Conservation (phyloP, 2,329 filamentous ascomycete genomes). For the Trichothecium sympodiale region DNA sequence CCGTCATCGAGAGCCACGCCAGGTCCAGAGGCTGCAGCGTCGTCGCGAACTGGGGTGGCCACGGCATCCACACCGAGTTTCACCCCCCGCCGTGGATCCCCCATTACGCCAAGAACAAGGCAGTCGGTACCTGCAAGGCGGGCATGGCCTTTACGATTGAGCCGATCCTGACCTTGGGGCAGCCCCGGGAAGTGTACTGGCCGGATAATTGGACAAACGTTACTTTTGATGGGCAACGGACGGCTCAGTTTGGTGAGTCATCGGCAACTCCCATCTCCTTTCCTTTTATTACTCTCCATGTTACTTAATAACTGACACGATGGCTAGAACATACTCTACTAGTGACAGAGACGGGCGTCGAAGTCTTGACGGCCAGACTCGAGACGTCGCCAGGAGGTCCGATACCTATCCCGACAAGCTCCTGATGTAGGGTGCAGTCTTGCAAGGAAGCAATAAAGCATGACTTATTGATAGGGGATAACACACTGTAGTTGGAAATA, state of each 20-base stretch:
- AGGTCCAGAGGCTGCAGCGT: conserved; percentile 78
- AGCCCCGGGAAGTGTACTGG: conserved; percentile 89
- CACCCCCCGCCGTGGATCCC: conserved; percentile 90
- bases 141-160: conserved; percentile 99
- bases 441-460: too few species aligned
- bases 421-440: too few species aligned
- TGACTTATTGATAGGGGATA: too few species aligned
- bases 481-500: too few species aligned
- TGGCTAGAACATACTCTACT: conserved; percentile 64
- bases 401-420: conserved; percentile 41
- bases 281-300: not conserved
- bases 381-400: conserved; percentile 66
- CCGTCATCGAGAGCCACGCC: conserved; percentile 88
- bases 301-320: not conserved
- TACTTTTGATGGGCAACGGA: conserved; percentile 77
- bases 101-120: conserved; percentile 98
- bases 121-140: conserved; percentile 82
- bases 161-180: conserved; percentile 92
- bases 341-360: conserved; percentile 72
- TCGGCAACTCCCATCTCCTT: not conserved
- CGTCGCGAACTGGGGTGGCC: conserved; percentile 90
- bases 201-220: conserved; percentile 98
- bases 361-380: conserved; percentile 65
- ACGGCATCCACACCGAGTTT: conserved; percentile 90
- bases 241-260: conserved; percentile 84